Conservation (phyloP, 345 rosid genomes). For the Populus alba region DNA sequence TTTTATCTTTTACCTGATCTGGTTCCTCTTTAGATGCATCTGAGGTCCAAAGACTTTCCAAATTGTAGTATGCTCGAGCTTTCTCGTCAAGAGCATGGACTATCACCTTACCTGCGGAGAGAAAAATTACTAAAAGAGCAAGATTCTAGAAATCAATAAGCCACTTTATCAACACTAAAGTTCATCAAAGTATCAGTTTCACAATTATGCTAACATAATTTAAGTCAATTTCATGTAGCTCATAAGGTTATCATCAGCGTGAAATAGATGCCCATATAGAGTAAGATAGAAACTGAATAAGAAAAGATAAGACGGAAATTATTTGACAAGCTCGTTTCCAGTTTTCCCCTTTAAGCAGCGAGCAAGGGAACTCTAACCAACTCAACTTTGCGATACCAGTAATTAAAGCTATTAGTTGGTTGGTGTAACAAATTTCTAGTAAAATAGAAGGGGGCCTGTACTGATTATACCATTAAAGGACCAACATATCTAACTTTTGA, state of each 20-base stretch:
- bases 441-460: no score
- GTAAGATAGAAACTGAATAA: not conserved
- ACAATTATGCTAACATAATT: not conserved
- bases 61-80: slow-evolving; percentile 77
- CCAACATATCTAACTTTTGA: not conserved
- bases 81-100: slow-evolving; percentile 94
- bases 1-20: slow-evolving; percentile 37
- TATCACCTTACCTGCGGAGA: slow-evolving; percentile 59
- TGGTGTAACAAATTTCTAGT: not conserved
- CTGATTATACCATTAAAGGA: not conserved
- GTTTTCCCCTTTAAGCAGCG: not conserved
- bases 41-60: slow-evolving; percentile 64
- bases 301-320: not conserved
- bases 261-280: not conserved
- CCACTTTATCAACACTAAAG: not conserved
- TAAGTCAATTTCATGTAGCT: not conserved
- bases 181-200: not conserved
- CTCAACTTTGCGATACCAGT: not conserved
- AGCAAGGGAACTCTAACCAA: not conserved
- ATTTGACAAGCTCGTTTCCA: not conserved
- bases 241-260: not conserved
- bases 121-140: not conserved
- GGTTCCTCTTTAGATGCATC: slow-evolving; percentile 36
- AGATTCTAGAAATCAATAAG: not conserved
- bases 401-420: not conserved